Evolutionary conservation across 2,329 filamentous ascomycete genomes (phyloP).

Genomic region (Fusarium brachygibbosum): DNA sequence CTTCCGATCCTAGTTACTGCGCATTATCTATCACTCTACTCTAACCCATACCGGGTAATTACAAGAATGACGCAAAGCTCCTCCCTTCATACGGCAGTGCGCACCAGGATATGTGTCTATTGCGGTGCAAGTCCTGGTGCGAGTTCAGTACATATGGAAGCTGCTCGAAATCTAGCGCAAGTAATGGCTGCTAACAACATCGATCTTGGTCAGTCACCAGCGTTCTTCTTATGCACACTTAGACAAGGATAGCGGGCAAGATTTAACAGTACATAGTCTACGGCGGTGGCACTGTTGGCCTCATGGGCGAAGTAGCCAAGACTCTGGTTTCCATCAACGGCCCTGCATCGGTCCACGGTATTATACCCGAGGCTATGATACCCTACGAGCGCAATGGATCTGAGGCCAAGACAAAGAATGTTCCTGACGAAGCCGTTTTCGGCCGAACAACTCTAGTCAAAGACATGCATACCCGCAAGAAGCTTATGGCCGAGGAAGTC

Average conservation of each 20-base stretch:
- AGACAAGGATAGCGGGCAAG: too few species aligned
- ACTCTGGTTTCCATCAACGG: conserved; percentile 87
- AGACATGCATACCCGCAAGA: conserved; percentile 97
- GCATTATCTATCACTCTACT: background rate
- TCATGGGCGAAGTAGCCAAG: conserved; percentile 95
- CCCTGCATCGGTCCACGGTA: conserved; percentile 86
- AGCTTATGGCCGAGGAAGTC: conserved; percentile 91
- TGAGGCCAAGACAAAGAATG: conserved; percentile 59
- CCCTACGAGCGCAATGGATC: conserved; percentile 77
- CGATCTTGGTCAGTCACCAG: conserved; percentile 68
- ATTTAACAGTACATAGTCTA: conserved; percentile 71
- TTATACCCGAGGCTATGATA: conserved; percentile 90
- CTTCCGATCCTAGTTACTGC: background rate
- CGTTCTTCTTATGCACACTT: too few species aligned
- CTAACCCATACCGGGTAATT: background rate
- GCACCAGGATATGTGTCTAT: conserved; percentile 89
- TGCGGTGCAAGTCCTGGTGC: conserved; percentile 85
- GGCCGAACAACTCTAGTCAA: conserved; percentile 89
- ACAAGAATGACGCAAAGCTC: background rate
- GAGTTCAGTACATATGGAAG: conserved; percentile 79
- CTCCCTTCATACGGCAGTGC: conserved; percentile 19
- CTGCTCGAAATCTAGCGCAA: conserved; percentile 80
- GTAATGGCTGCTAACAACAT: conserved; percentile 83
- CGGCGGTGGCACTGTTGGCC: conserved; percentile 91
- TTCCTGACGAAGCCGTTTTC: conserved; percentile 74